Conservation (phyloP, 23 red algal species). For the Cyanidiococcus yangmingshanensis region DNA sequence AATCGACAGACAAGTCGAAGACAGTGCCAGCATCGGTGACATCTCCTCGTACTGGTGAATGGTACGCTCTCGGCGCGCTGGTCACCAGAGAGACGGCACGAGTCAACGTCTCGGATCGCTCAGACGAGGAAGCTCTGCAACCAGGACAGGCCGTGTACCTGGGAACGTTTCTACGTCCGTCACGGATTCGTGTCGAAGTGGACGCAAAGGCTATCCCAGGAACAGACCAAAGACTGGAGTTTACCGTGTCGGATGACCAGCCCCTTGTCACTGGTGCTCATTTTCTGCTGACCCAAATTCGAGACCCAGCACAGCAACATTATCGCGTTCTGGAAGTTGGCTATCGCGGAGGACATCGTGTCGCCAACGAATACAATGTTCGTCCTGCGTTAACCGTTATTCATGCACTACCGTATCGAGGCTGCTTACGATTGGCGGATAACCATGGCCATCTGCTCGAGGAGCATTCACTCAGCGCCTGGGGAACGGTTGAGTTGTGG, state of each 20-base stretch:
- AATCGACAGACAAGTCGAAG: neutral
- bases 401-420: neutral
- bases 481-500: neutral
- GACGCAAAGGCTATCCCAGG: neutral
- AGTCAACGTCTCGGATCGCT: too few relatives aligned
- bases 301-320: neutral
- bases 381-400: neutral
- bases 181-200: neutral
- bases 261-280: neutral
- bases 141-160: neutral
- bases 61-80: neutral
- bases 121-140: too few relatives aligned
- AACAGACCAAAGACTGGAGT: too few relatives aligned
- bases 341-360: neutral
- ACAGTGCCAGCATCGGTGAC: neutral
- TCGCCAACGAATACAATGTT: constrained; percentile 9
- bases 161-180: neutral
- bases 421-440: neutral
- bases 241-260: neutral
- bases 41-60: neutral
- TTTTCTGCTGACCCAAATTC: neutral
- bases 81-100: neutral
- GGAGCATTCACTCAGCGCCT: neutral
- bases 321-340: neutral
- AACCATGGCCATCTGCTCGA: neutral